Conservation (phyloP, 2,329 filamentous ascomycete genomes). For the Emergomyces pasteurianus region DNA sequence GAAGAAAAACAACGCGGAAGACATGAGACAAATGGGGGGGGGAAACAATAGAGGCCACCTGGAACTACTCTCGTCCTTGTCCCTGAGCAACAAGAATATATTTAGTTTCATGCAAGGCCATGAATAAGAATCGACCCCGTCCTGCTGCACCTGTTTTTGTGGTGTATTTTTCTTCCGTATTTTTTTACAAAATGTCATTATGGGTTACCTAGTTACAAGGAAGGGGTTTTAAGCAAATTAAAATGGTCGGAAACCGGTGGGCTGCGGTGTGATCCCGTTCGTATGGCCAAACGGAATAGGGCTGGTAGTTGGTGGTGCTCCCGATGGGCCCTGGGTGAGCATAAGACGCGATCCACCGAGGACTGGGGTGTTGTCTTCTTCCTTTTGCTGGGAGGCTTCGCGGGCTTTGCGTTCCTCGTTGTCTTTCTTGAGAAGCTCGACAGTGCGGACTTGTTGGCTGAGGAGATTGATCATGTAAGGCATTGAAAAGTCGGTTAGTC, state of each 20-base stretch:
- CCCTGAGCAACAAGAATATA: too few relatives aligned
- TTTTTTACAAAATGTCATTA: background rate
- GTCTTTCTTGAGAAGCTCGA: constrained; percentile 78
- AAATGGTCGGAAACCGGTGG: constrained; percentile 60
- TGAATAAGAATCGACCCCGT: too few relatives aligned
- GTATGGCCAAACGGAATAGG: constrained; percentile 63
- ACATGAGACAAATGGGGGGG: too few relatives aligned
- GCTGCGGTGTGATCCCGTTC: constrained; percentile 82
- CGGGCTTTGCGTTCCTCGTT: constrained; percentile 80
- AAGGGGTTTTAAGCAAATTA: constrained; percentile 18
- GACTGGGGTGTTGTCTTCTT: constrained; percentile 88
- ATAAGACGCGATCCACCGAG: constrained; percentile 79
- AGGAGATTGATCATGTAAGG: constrained; percentile 99
- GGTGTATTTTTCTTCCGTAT: background rate
- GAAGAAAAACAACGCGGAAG: too few relatives aligned
- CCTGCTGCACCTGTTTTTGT: too few relatives aligned
- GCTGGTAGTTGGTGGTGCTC: constrained; percentile 30
- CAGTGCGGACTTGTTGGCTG: constrained; percentile 75
- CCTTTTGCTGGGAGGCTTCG: constrained; percentile 66
- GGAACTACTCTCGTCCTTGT: too few relatives aligned
- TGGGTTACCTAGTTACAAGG: background rate
- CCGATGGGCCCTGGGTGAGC: constrained; percentile 78
- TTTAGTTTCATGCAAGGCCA: too few relatives aligned
- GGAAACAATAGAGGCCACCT: too few relatives aligned
- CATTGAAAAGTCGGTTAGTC: constrained; percentile 95